Base-by-base conservation (phyloP, 768 basidiomycete species). In the Rubroboletus pulcherrimus region DNA sequence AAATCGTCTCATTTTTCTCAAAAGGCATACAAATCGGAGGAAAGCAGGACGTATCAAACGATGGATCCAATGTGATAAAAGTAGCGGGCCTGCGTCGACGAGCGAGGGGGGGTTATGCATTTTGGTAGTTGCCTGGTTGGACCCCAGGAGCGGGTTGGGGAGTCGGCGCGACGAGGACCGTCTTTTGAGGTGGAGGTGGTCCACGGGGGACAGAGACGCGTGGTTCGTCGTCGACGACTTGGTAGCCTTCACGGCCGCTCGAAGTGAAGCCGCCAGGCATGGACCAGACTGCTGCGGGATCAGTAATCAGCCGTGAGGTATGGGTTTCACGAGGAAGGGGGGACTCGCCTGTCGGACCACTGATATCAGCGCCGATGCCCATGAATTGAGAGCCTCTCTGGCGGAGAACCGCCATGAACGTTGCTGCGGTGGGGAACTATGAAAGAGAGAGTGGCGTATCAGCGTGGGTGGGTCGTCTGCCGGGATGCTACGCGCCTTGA, bases 221-320 rank as follows among this genome's bases (percentile, higher is more conserved):
- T 1, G 69, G 63, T 38, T 72, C 67, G 60, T 84, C 81, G 37
- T 83, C 84, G 11, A 87, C 77, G 39, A 75, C 78, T 64, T 87
- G 84, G 65, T 87, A 87, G 7, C 85, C 83, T 50, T 81, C 81
- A 39, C 80, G 75, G 24, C 63, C 58, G 35, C 70, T 62, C 5
- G 82, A 80, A 0, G 84, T 83, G 61, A 87, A 84, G 1, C 85
- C 85, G 14, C 86, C 87, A 5, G 87, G 87, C 87, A 89, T 89
- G 19, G 86, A 81, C 87, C 87, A 89, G 15, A 89, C 87, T 89
- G 55, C 30, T 47, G 33, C n/a, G 37, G 34, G 43, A n/a, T 55
- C 7, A 54, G 33, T 1, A 29, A 29, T 12, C 44, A 6, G 5
- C 4, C 15, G n/a, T n/a, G 8, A 45, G 9, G 26, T 7, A 11